Evolutionary conservation across 2,329 filamentous ascomycete genomes (phyloP).

Genomic region (Cryphonectria radicalis): DNA sequence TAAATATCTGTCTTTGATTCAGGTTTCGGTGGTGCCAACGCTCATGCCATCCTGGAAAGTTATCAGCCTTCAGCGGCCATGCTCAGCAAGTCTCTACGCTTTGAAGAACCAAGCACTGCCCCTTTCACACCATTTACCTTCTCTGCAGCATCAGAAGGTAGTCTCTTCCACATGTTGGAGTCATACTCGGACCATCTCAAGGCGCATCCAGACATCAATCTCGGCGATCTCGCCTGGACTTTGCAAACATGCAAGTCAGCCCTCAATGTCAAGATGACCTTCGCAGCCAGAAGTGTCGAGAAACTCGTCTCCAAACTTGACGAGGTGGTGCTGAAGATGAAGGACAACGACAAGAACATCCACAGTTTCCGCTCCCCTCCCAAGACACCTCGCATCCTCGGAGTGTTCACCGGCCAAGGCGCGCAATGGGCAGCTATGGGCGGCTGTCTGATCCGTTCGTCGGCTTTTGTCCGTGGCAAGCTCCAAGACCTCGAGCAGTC

Average conservation of each 20-base stretch:
- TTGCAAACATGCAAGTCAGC: not conserved
- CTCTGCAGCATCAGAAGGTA: not conserved
- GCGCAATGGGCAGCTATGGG: slow-evolving; percentile 43
- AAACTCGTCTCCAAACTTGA: not conserved
- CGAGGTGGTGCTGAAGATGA: not conserved
- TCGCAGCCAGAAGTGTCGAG: not conserved
- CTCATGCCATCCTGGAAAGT: slow-evolving; percentile 6
- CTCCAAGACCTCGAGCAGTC: not conserved
- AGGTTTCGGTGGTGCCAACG: slow-evolving; percentile 13
- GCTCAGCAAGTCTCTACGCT: not conserved
- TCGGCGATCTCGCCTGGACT: not conserved
- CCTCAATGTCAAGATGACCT: not conserved
- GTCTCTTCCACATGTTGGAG: not conserved
- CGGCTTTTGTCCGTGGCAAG: slow-evolving; percentile 12
- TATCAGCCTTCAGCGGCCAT: not conserved
- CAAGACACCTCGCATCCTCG: slow-evolving; percentile 4
- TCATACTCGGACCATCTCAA: not conserved
- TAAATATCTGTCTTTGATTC: not conserved
- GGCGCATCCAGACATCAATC: not conserved
- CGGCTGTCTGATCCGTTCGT: not conserved
- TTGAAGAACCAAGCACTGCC: not conserved
- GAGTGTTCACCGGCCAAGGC: slow-evolving; percentile 42
- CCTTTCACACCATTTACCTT: not conserved
- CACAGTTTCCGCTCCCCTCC: slow-evolving; percentile 1
- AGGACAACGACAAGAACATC: not conserved